Evolutionary conservation across 2,329 filamentous ascomycete species (phyloP).

Genomic region (Sarocladium oryzae): DNA sequence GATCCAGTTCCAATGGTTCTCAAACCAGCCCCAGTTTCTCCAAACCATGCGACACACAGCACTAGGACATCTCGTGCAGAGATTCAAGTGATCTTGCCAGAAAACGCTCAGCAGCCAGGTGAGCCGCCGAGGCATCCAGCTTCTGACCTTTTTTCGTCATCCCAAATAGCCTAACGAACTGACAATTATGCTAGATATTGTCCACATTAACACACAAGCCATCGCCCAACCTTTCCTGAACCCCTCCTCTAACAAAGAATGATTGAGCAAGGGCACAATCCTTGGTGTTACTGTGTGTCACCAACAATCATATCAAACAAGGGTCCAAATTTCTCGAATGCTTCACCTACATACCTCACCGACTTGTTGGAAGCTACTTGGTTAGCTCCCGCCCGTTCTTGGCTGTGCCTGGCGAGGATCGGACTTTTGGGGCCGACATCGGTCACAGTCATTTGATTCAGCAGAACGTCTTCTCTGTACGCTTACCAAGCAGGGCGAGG

Average conservation of each 20-base stretch:
- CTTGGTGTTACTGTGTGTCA: not conserved
- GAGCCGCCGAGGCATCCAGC: not conserved
- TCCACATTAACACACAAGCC: constrained; percentile 16
- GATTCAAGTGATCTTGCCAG: not conserved
- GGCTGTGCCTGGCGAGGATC: constrained; percentile 6
- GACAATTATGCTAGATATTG: constrained; percentile 10
- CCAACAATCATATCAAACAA: not conserved
- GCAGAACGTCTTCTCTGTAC: not conserved
- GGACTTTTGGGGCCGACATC: constrained; percentile 1
- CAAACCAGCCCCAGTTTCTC: not conserved
- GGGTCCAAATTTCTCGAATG: not conserved
- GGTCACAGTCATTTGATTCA: not conserved
- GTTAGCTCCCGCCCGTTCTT: not conserved
- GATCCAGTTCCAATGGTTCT: not conserved
- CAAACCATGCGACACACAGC: not conserved
- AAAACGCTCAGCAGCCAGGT: constrained; percentile 1
- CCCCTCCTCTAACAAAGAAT: constrained; percentile 12
- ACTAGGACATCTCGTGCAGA: not conserved
- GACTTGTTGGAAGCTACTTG: not conserved
- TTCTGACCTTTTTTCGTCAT: not conserved
- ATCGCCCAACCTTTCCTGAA: constrained; percentile 17
- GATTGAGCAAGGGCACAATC: not conserved
- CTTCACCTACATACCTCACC: not conserved
- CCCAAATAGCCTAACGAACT: not conserved
- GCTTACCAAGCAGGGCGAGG: not conserved